Percentiles rank a stretch among this genome's conserved stretches.
Conservation (phyloP, 345 rosid species). For the Kandelia obovata region DNA sequence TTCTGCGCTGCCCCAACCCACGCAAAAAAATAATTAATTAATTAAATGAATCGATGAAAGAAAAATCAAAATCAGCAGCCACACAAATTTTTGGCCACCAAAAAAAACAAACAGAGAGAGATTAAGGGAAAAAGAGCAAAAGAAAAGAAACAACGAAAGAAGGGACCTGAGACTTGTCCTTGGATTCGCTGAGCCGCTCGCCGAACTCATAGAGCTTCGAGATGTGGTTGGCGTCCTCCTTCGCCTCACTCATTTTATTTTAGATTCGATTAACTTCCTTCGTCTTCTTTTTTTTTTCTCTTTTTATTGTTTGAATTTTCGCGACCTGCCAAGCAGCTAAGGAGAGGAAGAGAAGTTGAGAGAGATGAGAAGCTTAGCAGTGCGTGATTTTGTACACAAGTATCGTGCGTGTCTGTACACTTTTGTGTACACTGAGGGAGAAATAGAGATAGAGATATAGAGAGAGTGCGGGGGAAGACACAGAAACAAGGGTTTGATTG, state of each 20-base stretch:
- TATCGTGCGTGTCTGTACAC: too few relatives aligned
- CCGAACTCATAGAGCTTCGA: conserved; percentile 98
- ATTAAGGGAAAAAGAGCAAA: conserved; percentile 26
- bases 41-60: neutral
- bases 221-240: conserved; percentile 71
- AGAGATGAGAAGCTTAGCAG: too few relatives aligned
- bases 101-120: conserved; percentile 14
- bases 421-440: too few relatives aligned
- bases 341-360: too few relatives aligned
- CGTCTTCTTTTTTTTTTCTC: conserved; percentile 18
- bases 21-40: neutral
- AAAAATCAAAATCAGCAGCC: neutral
- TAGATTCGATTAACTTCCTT: conserved; percentile 28
- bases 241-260: conserved; percentile 50
- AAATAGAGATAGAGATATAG: too few relatives aligned
- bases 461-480: too few relatives aligned
- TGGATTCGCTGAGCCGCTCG: conserved; percentile 86
- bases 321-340: too few relatives aligned
- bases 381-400: too few relatives aligned
- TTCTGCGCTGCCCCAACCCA: conserved; percentile 34
- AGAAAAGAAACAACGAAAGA: neutral
- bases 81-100: too few relatives aligned
- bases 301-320: too few relatives aligned
- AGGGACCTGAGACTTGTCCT: conserved; percentile 87
- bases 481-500: too few relatives aligned